Conservation (phyloP, 2,329 filamentous ascomycete genomes). For the Verruconis gallopava region DNA sequence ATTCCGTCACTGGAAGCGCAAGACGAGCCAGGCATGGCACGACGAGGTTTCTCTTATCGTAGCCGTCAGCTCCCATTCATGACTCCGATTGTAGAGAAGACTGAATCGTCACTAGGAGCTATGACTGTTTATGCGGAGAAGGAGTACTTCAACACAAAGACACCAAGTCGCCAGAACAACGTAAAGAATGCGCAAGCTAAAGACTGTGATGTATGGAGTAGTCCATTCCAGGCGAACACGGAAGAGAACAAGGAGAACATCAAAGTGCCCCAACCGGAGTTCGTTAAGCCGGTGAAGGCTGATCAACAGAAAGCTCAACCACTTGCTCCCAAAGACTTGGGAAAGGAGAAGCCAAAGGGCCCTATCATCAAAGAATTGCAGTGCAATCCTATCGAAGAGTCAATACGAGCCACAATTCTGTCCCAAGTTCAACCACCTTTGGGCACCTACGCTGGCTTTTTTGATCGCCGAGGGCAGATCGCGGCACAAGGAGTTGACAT, state of each 20-base stretch:
- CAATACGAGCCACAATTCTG: constrained; percentile 61
- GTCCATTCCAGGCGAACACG: constrained; percentile 56
- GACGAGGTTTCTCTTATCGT: constrained; percentile 57
- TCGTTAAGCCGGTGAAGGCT: not conserved
- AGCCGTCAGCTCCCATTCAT: constrained; percentile 93
- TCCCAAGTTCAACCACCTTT: constrained; percentile 61
- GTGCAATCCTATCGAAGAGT: constrained; percentile 81
- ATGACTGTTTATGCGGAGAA: constrained; percentile 40
- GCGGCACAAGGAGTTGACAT: constrained; percentile 63
- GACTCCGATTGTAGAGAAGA: constrained; percentile 95
- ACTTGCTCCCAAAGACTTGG: constrained; percentile 1
- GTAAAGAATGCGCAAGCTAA: constrained; percentile 28
- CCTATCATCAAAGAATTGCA: constrained; percentile 70
- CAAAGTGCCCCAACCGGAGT: constrained; percentile 2
- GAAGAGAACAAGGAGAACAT: constrained; percentile 35
- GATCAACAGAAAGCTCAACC: not conserved
- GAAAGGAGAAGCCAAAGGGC: constrained; percentile 38
- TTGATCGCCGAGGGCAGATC: constrained; percentile 52
- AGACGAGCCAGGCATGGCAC: constrained; percentile 15
- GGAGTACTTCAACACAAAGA: constrained; percentile 56
- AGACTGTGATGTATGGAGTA: constrained; percentile 42
- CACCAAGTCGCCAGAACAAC: constrained; percentile 49
- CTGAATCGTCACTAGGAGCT: constrained; percentile 70
- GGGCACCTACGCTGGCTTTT: constrained; percentile 63
- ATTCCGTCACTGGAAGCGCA: constrained; percentile 19